A percentile compares a stretch with the other conserved stretches of the same genome.
Evolutionary conservation across 176 grass and related monocot genomes (phyloP).

Genomic region (Oryza australiensis): DNA sequence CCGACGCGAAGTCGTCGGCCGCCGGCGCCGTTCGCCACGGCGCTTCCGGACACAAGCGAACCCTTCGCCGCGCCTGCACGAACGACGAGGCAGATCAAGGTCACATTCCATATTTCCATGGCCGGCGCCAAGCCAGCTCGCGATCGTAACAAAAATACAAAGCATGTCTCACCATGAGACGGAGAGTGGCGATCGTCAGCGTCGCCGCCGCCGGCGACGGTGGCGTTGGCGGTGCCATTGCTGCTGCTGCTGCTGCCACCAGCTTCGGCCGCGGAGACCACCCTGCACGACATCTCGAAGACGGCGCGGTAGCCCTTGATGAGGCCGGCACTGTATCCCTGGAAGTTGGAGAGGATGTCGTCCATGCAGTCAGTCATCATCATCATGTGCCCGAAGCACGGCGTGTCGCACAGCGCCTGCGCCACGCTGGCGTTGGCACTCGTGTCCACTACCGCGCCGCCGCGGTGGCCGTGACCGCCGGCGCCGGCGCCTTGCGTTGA

Average conservation of each 20-base stretch:
- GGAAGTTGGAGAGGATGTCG: neutral
- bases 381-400: neutral
- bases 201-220: neutral
- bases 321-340: neutral
- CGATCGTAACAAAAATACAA: neutral
- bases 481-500: too few relatives aligned
- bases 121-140: neutral
- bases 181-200: neutral
- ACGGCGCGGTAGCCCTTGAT: neutral
- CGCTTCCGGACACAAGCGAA: neutral
- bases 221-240: too few relatives aligned
- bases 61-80: neutral
- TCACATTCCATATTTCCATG: neutral
- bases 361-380: neutral
- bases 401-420: too few relatives aligned
- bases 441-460: too few relatives aligned
- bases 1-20: neutral
- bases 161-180: neutral
- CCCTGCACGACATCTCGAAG: neutral
- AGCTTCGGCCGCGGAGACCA: neutral
- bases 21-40: neutral
- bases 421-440: too few relatives aligned
- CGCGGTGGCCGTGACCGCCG: too few relatives aligned
- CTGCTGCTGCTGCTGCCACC: neutral
- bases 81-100: neutral